phyloP scores from a whole-genome alignment of 352 stramenopile species.

The Pythium guiyangense region DNA sequence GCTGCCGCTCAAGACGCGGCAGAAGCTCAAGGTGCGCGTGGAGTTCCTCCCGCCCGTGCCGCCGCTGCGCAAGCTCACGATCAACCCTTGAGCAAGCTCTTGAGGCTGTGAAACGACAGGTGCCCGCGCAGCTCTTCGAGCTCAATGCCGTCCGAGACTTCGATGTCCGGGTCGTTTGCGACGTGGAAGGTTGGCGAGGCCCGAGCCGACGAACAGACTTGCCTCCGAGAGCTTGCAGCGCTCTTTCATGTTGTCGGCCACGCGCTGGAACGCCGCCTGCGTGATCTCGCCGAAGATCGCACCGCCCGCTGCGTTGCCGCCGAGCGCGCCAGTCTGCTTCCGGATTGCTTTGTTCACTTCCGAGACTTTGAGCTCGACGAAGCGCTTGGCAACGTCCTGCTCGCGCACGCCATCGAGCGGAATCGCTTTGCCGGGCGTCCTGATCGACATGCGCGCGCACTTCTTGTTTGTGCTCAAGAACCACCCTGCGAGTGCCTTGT shows the following conservation, averaged over 20 bases:
- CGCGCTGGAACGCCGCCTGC: conserved; percentile 94
- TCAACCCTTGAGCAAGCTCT: conserved; percentile 64
- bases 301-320: conserved; percentile 92
- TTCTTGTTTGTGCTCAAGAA: conserved; percentile 39
- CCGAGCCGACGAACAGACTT: conserved; percentile 95
- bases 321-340: conserved; percentile 92
- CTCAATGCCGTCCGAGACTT: conserved; percentile 95
- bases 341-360: conserved; percentile 91
- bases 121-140: conserved; percentile 94
- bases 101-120: conserved; percentile 91
- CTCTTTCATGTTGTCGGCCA: conserved; percentile 93
- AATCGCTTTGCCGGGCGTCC: conserved; percentile 67
- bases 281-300: conserved; percentile 99
- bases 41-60: conserved; percentile 87
- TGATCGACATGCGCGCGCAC: conserved; percentile 51
- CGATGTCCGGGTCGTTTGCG: conserved; percentile 92
- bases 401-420: conserved; percentile 51
- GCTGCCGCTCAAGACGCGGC: conserved; percentile 27
- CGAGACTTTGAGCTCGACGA: conserved; percentile 79
- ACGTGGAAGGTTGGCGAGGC: conserved; percentile 98
- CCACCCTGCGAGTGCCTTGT: conserved; percentile 18
- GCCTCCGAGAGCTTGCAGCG: conserved; percentile 84
- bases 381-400: conserved; percentile 64
- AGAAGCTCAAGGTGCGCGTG: conserved; percentile 85
- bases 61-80: conserved; percentile 22